Conservation (phyloP, 495 filamentous ascomycete species). For the Penicillium bovifimosum region DNA sequence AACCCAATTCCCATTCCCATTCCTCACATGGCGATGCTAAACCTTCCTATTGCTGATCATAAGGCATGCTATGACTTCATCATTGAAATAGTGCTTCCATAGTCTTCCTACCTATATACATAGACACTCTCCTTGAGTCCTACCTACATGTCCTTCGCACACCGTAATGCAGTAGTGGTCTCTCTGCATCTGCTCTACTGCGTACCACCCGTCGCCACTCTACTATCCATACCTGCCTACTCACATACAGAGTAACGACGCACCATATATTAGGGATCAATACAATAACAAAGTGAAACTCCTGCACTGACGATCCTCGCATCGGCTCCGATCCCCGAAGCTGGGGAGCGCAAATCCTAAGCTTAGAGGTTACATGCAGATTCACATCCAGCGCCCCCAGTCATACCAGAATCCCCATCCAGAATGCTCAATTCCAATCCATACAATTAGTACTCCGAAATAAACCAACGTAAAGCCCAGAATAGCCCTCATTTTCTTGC, state of each 20-base stretch:
- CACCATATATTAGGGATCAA: too few species aligned
- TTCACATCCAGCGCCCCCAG: too few species aligned
- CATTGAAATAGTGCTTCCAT: background rate
- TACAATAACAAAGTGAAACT: background rate
- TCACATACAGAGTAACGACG: background rate
- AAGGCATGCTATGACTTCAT: background rate
- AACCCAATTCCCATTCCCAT: background rate
- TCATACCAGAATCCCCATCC: background rate
- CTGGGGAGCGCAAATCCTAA: constrained; percentile 10
- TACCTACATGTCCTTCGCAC: background rate
- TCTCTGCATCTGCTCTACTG: background rate
- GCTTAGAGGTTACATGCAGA: constrained; percentile 2
- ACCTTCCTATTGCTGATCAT: background rate
- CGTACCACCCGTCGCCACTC: too few species aligned
- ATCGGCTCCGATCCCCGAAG: constrained; percentile 18
- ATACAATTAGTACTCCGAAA: too few species aligned
- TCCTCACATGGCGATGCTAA: background rate
- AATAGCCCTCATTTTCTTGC: background rate
- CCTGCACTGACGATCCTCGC: constrained; percentile 11
- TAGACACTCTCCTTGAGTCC: background rate
- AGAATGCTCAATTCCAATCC: background rate
- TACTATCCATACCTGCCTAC: background rate
- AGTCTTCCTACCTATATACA: background rate
- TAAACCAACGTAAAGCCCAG: too few species aligned
- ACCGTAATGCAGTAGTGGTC: background rate